Percentiles rank a stretch among this genome's conserved stretches.
Evolutionary conservation across 345 rosid species (phyloP).

Genomic region (Aquilaria yunnanensis): DNA sequence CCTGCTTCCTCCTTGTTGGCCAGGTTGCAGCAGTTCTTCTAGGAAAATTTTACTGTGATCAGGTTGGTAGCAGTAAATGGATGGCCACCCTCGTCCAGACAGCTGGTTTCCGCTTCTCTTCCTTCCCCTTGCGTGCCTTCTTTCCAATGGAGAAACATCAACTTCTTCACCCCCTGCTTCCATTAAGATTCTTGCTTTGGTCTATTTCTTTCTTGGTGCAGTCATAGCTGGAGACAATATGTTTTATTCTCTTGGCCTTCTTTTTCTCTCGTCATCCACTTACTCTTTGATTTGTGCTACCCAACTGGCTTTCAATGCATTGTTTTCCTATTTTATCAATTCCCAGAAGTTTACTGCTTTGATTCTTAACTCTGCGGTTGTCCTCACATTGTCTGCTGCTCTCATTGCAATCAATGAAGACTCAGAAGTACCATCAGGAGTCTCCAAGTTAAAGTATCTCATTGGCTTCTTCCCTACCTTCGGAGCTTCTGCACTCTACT

Average conservation of each 20-base stretch:
- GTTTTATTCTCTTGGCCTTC: conserved; percentile 65
- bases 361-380: conserved; percentile 46
- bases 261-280: conserved; percentile 72
- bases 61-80: conserved; percentile 73
- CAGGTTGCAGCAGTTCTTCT: conserved; percentile 60
- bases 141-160: conserved; percentile 23
- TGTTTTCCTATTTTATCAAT: conserved; percentile 71
- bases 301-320: conserved; percentile 70
- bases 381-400: conserved; percentile 65
- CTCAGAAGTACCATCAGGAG: conserved; percentile 45
- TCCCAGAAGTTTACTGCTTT: conserved; percentile 62
- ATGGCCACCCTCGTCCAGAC: conserved; percentile 62
- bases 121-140: conserved; percentile 30
- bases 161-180: conserved; percentile 28
- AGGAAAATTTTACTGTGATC: conserved; percentile 58
- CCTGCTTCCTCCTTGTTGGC: conserved; percentile 42
- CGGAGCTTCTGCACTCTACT: conserved; percentile 69
- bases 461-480: conserved; percentile 54
- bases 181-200: conserved; percentile 18
- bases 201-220: conserved; percentile 52
- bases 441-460: conserved; percentile 44
- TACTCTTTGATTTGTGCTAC: conserved; percentile 73
- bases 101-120: conserved; percentile 53
- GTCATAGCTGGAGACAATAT: conserved; percentile 57
- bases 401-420: conserved; percentile 64